Evolutionary conservation across 139 green algal species (phyloP).

Genomic region (Pleodorina starrii): DNA sequence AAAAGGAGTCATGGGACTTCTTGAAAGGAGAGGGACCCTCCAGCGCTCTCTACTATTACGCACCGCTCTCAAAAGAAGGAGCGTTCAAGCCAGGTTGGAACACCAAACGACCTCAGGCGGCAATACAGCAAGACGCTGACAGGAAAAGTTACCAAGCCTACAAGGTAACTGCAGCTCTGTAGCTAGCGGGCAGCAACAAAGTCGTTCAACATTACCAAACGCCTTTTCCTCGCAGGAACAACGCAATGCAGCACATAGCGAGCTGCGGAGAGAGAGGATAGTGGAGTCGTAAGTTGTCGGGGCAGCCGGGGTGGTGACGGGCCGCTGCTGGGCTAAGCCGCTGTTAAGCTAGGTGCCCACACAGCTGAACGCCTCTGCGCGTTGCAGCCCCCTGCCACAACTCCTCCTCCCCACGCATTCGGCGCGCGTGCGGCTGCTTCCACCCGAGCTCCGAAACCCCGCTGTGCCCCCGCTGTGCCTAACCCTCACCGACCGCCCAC

Average conservation of each 20-base stretch:
- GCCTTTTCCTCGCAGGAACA: not conserved
- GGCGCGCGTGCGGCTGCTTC: too few species aligned
- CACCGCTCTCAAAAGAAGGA: not conserved
- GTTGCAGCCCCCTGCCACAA: too few species aligned
- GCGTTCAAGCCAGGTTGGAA: conserved; percentile 34
- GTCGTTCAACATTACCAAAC: too few species aligned
- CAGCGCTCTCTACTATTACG: not conserved
- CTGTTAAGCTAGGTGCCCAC: too few species aligned
- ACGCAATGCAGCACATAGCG: not conserved
- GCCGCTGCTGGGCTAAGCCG: too few species aligned
- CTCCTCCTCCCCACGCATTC: too few species aligned
- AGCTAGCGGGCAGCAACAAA: too few species aligned
- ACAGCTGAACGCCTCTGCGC: too few species aligned
- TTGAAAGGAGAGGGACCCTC: not conserved
- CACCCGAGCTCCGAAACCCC: too few species aligned
- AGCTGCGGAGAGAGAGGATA: conserved; percentile 5
- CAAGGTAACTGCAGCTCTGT: conserved; percentile 32
- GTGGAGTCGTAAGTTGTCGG: conserved; percentile 37
- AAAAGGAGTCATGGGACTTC: not conserved
- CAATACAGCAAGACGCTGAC: conserved; percentile 5
- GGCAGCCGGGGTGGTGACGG: too few species aligned
- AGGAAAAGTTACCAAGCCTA: not conserved
- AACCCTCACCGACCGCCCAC: too few species aligned
- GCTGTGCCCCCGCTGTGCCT: too few species aligned
- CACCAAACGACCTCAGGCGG: not conserved